These are phyloP conservation scores for Pistacia vera DNA, from an alignment of 345 rosid genomes.

Conservation along the genomic window DNA sequence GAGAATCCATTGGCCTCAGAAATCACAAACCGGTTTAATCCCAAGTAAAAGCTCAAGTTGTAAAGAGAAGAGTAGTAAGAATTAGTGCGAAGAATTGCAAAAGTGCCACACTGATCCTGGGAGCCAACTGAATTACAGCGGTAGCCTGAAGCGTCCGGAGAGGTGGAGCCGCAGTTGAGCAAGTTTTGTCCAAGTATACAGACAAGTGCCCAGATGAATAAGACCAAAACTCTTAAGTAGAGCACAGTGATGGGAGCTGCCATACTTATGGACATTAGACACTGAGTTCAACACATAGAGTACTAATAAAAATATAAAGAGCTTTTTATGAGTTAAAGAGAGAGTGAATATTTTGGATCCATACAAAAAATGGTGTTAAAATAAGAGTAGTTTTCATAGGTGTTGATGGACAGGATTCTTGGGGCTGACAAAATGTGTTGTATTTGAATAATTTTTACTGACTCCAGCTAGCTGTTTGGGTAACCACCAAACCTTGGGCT, in stretches of 20 bases:
- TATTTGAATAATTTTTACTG: slow-evolving; percentile 8
- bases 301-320: slow-evolving; percentile 16
- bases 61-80: slow-evolving; percentile 56
- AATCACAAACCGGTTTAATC: slow-evolving; percentile 40
- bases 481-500: slow-evolving; percentile 30
- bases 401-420: slow-evolving; percentile 47
- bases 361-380: slow-evolving; percentile 29
- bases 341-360: slow-evolving; percentile 59
- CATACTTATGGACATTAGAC: slow-evolving; percentile 28
- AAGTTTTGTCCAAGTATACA: slow-evolving; percentile 44
- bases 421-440: slow-evolving; percentile 38
- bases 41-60: slow-evolving; percentile 61
- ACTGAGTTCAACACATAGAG: slow-evolving; percentile 22
- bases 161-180: slow-evolving; percentile 47
- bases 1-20: slow-evolving; percentile 55
- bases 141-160: slow-evolving; percentile 54
- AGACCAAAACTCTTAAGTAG: slow-evolving; percentile 43
- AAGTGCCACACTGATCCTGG: slow-evolving; percentile 49
- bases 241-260: slow-evolving; percentile 37
- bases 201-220: slow-evolving; percentile 36
- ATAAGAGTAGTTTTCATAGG: slow-evolving; percentile 15
- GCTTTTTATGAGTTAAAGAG: slow-evolving; percentile 15
- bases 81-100: slow-evolving; percentile 56
- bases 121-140: slow-evolving; percentile 40
- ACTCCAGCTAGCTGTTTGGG: slow-evolving; percentile 32